Base-by-base conservation (phyloP, 805 yeast species). In the Candida multigemmis region DNA sequence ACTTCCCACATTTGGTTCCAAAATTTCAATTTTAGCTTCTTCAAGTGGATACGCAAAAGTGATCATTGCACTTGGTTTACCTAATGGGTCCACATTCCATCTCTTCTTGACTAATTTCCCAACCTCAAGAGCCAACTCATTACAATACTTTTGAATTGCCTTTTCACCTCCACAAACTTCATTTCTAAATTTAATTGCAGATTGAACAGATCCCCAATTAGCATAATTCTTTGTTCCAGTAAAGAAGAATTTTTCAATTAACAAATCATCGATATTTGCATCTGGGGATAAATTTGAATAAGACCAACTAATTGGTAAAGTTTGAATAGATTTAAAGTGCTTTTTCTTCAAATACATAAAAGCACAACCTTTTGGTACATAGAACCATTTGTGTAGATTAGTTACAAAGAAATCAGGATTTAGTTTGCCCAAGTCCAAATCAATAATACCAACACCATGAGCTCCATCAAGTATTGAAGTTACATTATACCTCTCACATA, bases 351-450 rank as follows among this genome's bases (percentile, higher is more conserved):
- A 80, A 38, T 77, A 78, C 26, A 79, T 44, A 16, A 74, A 53
- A 0, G 80, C 78, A 37, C 67, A 65, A 4, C 76, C 71, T 23
- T 72, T 57, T 3, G 84, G 81, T 13, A 64, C 61, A 35, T 42
- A 71, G 21, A 61, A 53, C 87, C 87, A 80, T 42, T 80, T 80
- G 56, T 80, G 87, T 12, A 78, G 52, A 40, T 79, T 80, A 12
- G 77, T 50, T 14, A 66, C 58, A 42, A 60, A 68, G 43, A 75
- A 79, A 40, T 77, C 85, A 0, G 85, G 82, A 24, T 59, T 36
- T 14, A 68, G 36, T 8, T 41, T 41, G 8, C 46, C 48, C 19
- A 74, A 37, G 24, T 61, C 53, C n/a, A 69, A 28, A 22, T 66
- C 65, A 16, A 70, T 39, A 29, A 63, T 50, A 0, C 89, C 89